Evolutionary conservation across 179 eudicot species (phyloP), one percentile per base, ranked within the genome.

Genomic region (Dionaea muscipula): DNA sequence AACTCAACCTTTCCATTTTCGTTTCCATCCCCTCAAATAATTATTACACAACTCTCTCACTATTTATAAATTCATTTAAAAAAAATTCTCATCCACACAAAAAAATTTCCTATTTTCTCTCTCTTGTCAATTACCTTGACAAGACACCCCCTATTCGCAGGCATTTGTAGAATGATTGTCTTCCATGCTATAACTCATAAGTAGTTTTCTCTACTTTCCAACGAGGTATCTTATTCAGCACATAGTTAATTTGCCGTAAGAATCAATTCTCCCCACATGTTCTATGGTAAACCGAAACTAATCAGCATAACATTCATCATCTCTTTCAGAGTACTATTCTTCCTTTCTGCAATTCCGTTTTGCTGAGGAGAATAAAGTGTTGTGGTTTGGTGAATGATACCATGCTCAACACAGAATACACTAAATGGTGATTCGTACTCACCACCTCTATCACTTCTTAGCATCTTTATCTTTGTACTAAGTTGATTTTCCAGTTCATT

Each of bases 221-320:
- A 53, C 35, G 9, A n/a, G 57, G 44, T 0, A 53, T 12, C 19
- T n/a, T 53, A 20, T 53, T 53, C 9, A 37, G 40, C 2, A 53
- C 14, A 35, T 53, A 28, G 19, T 19, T 11, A n/a, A n/a, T n/a
- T n/a, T 33, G 57, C 44, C 5, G 43, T n/a, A 0, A 53, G 7
- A 17, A 53, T 10, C 7, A 26, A 14, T 13, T 53, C 44, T 0
- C 57, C 57, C 26, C 43, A 31, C 26, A 37, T 53, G 4, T 17
- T 1, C 2, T 53, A 16, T 31, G 38, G 55, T 19, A 36, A 35
- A 3, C 44, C 44, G 10, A 26, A 53, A 37, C 26, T 18, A 1
- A 53, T 0, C 2, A 53, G 41, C 57, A 53, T 53, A 18, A 16
- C 45, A 53, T 53, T 36, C 36, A 51, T n/a, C 57, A 53, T 53